Base-by-base conservation (phyloP, 768 basidiomycete genomes). In the Boletus sp. region DNA sequence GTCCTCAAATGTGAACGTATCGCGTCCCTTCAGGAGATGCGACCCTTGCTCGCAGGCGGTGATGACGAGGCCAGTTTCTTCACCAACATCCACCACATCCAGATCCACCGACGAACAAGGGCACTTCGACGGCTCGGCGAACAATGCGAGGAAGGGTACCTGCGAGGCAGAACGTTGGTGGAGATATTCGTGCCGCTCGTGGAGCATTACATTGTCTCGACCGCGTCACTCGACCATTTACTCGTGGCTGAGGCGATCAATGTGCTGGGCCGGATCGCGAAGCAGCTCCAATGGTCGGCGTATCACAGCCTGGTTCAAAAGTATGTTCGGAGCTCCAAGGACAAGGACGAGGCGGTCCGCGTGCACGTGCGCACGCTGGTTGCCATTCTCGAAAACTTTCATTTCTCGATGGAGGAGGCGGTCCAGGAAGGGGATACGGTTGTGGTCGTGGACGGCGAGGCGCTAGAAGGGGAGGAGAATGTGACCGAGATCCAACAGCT, bases 11-110 rank as follows among this genome's bases (percentile, higher is more conserved):
- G 88, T 59, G 74, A 78, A 7, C 71, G 76, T 19, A 74, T 94
- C 30, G 64, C 73, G 0, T 69, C 80, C 2, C 71, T 98, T 27
- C 83, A 83, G 47, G 94, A 98, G 65, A 85, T 98, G 84, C 82
- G 75, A 23, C 78, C 84, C 11, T 72, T 98, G 7, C 79, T 98
- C 32, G 91, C 90, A 8, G 83, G 79, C 17, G 95, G 92, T 1
- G 94, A 98, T 65, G 87, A 90, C 46, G 96, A 99, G 70, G 93
- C 93, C 32, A 94, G 88, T 66, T 95, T 98, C 75, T 98, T 99
- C 81, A 87, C 87, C 76, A 99, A 99, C 70, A 84, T 98, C 45
- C 83, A 88, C 50, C 97, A 99, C 66, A 83, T 98, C 41, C 97
- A 99, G 71, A 74, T 88, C 3, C 95, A 98, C 69, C 84, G 95